phyloP scores from a whole-genome alignment of 2,329 filamentous ascomycete species.

The Ophiocordyceps camponoti-rufipedis region DNA sequence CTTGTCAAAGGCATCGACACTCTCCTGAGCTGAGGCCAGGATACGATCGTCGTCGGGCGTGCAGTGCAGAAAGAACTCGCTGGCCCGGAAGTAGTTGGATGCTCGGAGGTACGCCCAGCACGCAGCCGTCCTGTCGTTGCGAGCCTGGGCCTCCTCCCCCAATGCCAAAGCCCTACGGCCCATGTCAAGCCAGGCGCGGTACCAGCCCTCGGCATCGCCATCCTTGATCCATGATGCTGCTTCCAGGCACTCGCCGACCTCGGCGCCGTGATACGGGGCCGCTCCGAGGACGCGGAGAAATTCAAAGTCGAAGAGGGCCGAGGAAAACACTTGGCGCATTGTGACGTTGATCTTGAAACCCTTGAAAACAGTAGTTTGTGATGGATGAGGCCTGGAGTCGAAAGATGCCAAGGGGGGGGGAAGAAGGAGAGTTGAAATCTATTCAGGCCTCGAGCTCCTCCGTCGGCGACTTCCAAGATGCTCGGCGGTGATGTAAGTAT shows the following conservation, averaged over 20 bases:
- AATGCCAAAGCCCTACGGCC: constrained; percentile 14
- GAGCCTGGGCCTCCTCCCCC: constrained; percentile 13
- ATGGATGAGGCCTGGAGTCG: neutral
- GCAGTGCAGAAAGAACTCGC: constrained; percentile 12
- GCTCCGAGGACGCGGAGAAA: constrained; percentile 19
- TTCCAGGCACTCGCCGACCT: constrained; percentile 21
- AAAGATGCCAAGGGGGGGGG: neutral
- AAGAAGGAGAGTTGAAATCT: neutral
- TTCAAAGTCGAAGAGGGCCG: constrained; percentile 24
- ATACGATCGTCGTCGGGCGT: constrained; percentile 9
- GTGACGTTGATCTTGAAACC: constrained; percentile 1
- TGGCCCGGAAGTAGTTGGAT: constrained; percentile 20
- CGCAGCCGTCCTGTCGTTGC: constrained; percentile 13
- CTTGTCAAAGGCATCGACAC: constrained; percentile 9
- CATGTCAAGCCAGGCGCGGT: constrained; percentile 13
- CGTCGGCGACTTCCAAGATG: neutral
- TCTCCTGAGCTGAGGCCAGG: constrained; percentile 8
- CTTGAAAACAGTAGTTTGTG: constrained; percentile 5
- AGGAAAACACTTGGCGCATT: constrained; percentile 13
- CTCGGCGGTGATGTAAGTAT: neutral
- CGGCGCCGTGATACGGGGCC: constrained; percentile 15
- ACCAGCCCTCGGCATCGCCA: constrained; percentile 20
- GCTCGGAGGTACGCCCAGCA: constrained; percentile 19
- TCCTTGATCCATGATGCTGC: constrained; percentile 17
- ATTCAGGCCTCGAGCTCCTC: neutral